phyloP scores from a whole-genome alignment of 345 rosid genomes.

The Melastoma malabathricum region DNA sequence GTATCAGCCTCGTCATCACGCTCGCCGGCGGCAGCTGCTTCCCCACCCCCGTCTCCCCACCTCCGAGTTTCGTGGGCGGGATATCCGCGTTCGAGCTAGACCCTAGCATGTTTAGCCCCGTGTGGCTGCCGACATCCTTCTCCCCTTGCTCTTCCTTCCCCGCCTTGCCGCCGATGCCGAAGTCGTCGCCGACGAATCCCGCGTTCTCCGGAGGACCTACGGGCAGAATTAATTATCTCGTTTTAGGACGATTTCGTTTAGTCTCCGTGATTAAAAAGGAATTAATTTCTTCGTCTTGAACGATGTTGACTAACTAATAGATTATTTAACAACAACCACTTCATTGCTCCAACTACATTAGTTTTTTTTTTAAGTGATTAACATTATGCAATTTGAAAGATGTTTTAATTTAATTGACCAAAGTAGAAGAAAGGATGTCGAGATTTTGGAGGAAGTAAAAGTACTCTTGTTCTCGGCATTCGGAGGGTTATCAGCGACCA shows the following conservation, averaged over 20 bases:
- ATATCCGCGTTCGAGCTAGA: slow-evolving; percentile 50
- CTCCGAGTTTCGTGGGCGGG: slow-evolving; percentile 28
- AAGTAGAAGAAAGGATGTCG: too few relatives aligned
- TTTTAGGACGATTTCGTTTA: neutral
- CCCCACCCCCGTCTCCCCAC: slow-evolving; percentile 13
- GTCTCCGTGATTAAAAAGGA: neutral
- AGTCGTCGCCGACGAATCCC: slow-evolving; percentile 37
- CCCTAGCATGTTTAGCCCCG: slow-evolving; percentile 38
- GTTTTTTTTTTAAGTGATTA: neutral
- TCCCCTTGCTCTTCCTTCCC: slow-evolving; percentile 16
- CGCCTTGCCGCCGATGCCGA: slow-evolving; percentile 41
- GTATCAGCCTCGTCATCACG: slow-evolving; percentile 84
- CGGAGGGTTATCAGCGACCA: slow-evolving; percentile 57
- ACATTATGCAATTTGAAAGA: too few relatives aligned
- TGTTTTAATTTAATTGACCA: too few relatives aligned
- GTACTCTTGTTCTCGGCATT: slow-evolving; percentile 67
- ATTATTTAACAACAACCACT: neutral
- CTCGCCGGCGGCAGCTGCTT: slow-evolving; percentile 81
- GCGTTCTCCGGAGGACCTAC: slow-evolving; percentile 32
- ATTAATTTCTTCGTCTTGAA: neutral
- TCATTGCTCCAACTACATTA: neutral
- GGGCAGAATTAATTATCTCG: neutral
- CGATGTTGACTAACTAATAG: slow-evolving; percentile 3
- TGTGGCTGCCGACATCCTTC: slow-evolving; percentile 33
- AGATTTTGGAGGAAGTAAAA: too few relatives aligned